Conservation (phyloP, 1,284 basidiomycete species). For the Crucibulum cyathiforme region DNA sequence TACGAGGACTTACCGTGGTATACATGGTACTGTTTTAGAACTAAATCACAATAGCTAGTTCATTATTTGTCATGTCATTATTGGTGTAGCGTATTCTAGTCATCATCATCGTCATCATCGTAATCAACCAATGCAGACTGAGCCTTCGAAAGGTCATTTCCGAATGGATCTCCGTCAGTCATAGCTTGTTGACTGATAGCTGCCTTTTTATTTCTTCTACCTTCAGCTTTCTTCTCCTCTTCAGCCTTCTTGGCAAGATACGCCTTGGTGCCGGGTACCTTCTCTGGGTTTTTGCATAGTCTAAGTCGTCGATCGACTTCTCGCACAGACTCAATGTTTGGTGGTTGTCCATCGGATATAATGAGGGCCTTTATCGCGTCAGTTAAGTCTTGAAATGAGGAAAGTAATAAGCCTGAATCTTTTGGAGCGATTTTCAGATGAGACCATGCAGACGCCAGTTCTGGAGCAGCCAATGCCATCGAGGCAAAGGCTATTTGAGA, state of each 20-base stretch:
- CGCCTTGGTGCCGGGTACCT: constrained; percentile 85
- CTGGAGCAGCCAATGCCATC: constrained; percentile 68
- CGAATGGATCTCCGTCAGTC: constrained; percentile 71
- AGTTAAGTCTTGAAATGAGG: constrained; percentile 46
- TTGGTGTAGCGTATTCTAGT: constrained; percentile 6
- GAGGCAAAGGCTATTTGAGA: constrained; percentile 94
- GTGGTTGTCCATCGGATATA: constrained; percentile 58
- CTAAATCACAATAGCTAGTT: no score
- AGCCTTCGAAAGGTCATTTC: constrained; percentile 50
- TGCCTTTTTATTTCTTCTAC: constrained; percentile 72
- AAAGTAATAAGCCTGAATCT: constrained; percentile 4
- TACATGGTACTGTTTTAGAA: no score
- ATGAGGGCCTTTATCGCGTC: constrained; percentile 67
- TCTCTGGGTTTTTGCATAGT: constrained; percentile 92
- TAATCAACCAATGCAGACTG: constrained; percentile 57
- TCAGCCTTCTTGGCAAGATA: constrained; percentile 71
- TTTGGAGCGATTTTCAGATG: not conserved
- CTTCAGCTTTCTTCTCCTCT: constrained; percentile 67
- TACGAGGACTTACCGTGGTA: no score
- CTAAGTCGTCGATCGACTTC: constrained; percentile 86
- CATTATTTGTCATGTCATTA: no score
- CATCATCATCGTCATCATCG: constrained; percentile 59
- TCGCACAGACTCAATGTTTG: constrained; percentile 83
- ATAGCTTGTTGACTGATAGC: constrained; percentile 56
- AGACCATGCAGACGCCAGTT: constrained; percentile 69